Evolutionary conservation across 768 basidiomycete species (phyloP).

Genomic region (Rhizopogon vinicolor): DNA sequence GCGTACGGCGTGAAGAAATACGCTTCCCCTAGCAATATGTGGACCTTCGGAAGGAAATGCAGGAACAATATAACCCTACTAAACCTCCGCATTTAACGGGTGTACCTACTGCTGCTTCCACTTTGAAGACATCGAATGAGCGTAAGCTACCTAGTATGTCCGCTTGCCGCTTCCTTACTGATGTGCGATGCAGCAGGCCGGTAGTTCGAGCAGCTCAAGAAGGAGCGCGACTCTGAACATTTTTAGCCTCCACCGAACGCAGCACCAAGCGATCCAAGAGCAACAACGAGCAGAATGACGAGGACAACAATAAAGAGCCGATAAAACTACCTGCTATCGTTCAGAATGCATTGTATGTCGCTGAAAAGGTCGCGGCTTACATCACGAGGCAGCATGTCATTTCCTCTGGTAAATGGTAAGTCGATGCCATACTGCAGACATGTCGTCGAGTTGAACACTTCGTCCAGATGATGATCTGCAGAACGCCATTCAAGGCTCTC

Average conservation of each 20-base stretch:
- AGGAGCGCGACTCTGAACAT: neutral
- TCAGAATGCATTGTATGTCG: neutral
- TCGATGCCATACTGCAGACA: neutral
- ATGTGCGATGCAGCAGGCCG: neutral
- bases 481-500: neutral
- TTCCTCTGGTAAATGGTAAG: neutral
- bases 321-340: neutral
- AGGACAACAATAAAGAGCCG: neutral
- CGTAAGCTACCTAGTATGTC: neutral
- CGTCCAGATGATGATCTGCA: neutral
- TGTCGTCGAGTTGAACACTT: neutral
- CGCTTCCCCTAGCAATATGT: neutral
- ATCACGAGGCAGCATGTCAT: neutral
- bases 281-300: neutral
- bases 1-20: neutral
- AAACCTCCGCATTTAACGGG: neutral
- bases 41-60: neutral
- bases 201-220: neutral
- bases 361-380: constrained; percentile 1
- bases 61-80: neutral
- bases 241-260: neutral
- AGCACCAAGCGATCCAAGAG: neutral
- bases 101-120: neutral
- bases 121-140: neutral
- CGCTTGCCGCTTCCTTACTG: neutral